Evolutionary conservation across 805 yeast species (phyloP).

Genomic region (Schwanniomyces sp.): DNA sequence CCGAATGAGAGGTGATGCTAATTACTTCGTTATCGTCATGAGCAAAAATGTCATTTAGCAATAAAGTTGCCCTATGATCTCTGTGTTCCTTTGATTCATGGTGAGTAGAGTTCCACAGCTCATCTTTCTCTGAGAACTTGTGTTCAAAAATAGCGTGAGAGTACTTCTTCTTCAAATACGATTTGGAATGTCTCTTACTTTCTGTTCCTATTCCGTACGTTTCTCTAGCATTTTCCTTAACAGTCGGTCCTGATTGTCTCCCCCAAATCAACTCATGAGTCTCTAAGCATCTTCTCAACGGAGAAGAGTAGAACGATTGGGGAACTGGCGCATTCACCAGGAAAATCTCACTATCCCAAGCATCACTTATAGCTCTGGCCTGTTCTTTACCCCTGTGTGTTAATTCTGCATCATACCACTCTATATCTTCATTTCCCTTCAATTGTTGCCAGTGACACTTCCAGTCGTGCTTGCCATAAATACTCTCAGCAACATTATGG

Average conservation of each 20-base stretch:
- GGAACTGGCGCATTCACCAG: constrained; percentile 21
- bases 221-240: constrained; percentile 30
- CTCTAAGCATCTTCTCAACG: constrained; percentile 28
- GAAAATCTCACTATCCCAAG: constrained; percentile 16
- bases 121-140: constrained; percentile 23
- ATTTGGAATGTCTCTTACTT: constrained; percentile 24
- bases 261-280: constrained; percentile 29
- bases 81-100: constrained; percentile 28
- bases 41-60: constrained; percentile 26
- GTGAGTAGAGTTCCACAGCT: constrained; percentile 18
- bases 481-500: constrained; percentile 25
- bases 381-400: constrained; percentile 22
- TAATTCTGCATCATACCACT: constrained; percentile 32
- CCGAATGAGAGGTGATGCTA: constrained; percentile 29
- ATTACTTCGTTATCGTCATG: constrained; percentile 18
- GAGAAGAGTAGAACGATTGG: constrained; percentile 26
- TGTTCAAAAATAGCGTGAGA: constrained; percentile 24
- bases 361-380: constrained; percentile 10
- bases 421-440: constrained; percentile 16
- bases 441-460: constrained; percentile 24
- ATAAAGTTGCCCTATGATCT: constrained; percentile 21
- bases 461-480: constrained; percentile 20
- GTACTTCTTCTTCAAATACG: constrained; percentile 16
- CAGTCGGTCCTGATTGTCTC: constrained; percentile 7
- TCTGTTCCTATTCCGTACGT: constrained; percentile 32